phyloP scores from a whole-genome alignment of 2,329 filamentous ascomycete genomes.

The Pseudogymnoascus sp. region DNA sequence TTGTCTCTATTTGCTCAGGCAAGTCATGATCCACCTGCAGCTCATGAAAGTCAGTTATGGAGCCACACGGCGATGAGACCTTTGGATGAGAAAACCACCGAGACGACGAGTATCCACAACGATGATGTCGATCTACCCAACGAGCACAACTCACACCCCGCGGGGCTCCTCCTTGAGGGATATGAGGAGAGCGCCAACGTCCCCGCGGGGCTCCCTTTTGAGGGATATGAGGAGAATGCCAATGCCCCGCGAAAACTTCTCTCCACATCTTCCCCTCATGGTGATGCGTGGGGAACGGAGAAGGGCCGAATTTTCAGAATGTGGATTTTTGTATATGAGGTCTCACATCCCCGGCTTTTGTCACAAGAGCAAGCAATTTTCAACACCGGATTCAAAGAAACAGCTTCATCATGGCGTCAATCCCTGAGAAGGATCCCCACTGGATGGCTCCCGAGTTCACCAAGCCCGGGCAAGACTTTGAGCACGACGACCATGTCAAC shows the following conservation, averaged over 20 bases:
- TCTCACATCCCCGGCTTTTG: background rate
- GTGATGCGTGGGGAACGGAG: background rate
- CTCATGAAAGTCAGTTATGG: background rate
- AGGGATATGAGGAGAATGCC: background rate
- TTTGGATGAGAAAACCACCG: background rate
- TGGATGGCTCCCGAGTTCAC: constrained; percentile 8
- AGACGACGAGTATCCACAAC: background rate
- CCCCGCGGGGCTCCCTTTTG: background rate
- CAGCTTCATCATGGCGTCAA: background rate
- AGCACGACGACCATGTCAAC: constrained; percentile 1
- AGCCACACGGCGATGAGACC: background rate
- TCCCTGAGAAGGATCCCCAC: background rate
- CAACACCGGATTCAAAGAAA: background rate
- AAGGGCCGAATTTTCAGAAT: background rate
- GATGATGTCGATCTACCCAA: background rate
- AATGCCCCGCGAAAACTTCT: background rate
- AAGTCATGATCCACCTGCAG: background rate
- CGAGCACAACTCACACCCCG: background rate
- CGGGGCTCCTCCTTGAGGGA: background rate
- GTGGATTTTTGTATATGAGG: background rate
- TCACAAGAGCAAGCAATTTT: background rate
- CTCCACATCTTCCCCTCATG: background rate
- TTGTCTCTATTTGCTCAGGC: background rate
- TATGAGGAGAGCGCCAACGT: background rate
- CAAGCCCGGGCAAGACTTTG: background rate